phyloP scores from a whole-genome alignment of 2,329 filamentous ascomycete species.

The Trichophyton verrucosum region DNA sequence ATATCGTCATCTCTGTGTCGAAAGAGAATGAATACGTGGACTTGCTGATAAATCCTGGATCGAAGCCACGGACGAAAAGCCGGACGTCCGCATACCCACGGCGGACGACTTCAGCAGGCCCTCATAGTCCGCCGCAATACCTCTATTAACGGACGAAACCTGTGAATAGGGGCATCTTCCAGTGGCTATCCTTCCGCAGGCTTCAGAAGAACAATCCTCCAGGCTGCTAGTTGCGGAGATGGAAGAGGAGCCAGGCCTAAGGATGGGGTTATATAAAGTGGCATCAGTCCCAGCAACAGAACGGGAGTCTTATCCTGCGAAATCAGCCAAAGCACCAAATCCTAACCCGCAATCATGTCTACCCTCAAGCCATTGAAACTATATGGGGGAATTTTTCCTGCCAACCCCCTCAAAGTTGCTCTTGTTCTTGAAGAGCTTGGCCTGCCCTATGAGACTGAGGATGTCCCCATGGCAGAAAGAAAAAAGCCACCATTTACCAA shows the following conservation, averaged over 20 bases:
- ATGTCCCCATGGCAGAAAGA: not conserved
- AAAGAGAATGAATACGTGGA: not conserved
- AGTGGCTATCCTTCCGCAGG: not conserved
- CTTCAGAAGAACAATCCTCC: not conserved
- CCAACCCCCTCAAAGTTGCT: constrained; percentile 16
- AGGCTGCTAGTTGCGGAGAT: not conserved
- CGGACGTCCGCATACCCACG: not conserved
- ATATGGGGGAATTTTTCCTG: constrained; percentile 8
- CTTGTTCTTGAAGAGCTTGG: constrained; percentile 14
- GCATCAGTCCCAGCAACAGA: not conserved
- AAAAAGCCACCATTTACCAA: constrained; percentile 15
- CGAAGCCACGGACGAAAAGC: not conserved
- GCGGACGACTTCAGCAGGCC: no score
- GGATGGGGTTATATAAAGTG: not conserved
- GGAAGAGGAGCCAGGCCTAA: not conserved
- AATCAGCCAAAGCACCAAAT: not conserved
- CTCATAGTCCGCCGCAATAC: no score
- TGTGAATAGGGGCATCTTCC: not conserved
- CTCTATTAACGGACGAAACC: not conserved
- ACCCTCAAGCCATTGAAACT: constrained; percentile 15
- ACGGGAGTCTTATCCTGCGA: not conserved
- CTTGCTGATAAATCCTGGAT: not conserved
- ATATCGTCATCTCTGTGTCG: not conserved
- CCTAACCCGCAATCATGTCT: not conserved
- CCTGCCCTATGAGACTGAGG: constrained; percentile 8